Conservation (phyloP, 495 filamentous ascomycete species). For the Neurospora tetraspora region DNA sequence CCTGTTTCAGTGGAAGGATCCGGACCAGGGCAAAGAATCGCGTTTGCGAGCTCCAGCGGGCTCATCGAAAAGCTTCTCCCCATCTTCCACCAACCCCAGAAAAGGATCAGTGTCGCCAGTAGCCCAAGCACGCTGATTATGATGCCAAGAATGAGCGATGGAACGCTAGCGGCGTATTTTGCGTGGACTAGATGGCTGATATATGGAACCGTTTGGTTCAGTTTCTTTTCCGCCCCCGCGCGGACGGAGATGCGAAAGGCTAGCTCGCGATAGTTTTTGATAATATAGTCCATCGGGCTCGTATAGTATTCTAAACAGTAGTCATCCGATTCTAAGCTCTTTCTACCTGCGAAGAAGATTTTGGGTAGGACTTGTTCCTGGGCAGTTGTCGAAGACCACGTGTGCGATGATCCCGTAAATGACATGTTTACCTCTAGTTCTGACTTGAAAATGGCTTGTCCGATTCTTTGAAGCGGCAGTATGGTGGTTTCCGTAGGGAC, state of each 20-base stretch:
- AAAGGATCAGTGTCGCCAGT: fast-evolving
- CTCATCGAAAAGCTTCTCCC: neutral
- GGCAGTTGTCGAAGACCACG: no score
- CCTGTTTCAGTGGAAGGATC: neutral
- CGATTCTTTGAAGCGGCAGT: no score
- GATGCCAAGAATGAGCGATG: neutral
- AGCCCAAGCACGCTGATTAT: neutral
- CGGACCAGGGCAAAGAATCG: neutral
- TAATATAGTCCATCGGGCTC: neutral
- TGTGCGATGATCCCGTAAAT: no score
- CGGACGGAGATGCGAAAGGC: neutral
- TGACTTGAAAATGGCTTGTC: no score
- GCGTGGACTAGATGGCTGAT: no score
- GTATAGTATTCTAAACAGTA: neutral
- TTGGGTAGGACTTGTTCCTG: neutral
- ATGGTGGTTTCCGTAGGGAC: no score
- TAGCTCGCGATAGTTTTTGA: neutral
- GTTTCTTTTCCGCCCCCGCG: no score
- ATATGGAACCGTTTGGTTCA: no score
- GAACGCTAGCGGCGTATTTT: no score
- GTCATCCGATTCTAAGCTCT: no score
- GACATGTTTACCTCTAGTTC: no score
- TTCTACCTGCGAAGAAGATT: neutral
- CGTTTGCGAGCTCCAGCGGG: neutral
- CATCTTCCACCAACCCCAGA: neutral